A percentile compares a stretch with the other conserved stretches of the same genome.
Conservation (phyloP, 257 asterid species). For the Petrea volubilis region DNA sequence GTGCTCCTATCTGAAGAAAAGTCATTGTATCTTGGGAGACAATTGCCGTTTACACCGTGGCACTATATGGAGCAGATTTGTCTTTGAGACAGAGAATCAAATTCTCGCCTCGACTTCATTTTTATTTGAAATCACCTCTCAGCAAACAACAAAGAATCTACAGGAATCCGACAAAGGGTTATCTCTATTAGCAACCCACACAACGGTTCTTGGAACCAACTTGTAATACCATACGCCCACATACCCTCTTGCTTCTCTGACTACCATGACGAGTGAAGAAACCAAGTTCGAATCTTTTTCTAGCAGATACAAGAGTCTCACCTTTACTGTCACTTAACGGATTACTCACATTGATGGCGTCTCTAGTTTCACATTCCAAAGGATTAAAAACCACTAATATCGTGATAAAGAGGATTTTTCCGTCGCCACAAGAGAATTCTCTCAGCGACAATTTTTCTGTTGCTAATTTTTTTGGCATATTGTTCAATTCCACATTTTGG, state of each 20-base stretch:
- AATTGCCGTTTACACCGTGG: too few species aligned
- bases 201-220: slow-evolving; percentile 22
- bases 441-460: too few species aligned
- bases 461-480: too few species aligned
- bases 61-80: too few species aligned
- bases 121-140: too few species aligned
- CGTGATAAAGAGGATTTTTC: not conserved
- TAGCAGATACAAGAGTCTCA: slow-evolving; percentile 40
- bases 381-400: not conserved
- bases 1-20: too few species aligned
- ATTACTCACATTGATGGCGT: slow-evolving; percentile 22
- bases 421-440: too few species aligned
- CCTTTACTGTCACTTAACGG: not conserved
- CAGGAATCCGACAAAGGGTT: not conserved
- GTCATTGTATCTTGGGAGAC: too few species aligned
- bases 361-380: slow-evolving; percentile 28
- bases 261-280: slow-evolving; percentile 27
- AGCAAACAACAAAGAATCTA: too few species aligned
- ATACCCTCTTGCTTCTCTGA: not conserved
- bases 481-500: too few species aligned
- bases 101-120: too few species aligned
- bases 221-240: slow-evolving; percentile 50
- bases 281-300: slow-evolving; percentile 42
- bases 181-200: slow-evolving; percentile 50
- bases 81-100: too few species aligned